Conservation (phyloP, 805 yeast species). For the Yamadazyma laniorum region DNA sequence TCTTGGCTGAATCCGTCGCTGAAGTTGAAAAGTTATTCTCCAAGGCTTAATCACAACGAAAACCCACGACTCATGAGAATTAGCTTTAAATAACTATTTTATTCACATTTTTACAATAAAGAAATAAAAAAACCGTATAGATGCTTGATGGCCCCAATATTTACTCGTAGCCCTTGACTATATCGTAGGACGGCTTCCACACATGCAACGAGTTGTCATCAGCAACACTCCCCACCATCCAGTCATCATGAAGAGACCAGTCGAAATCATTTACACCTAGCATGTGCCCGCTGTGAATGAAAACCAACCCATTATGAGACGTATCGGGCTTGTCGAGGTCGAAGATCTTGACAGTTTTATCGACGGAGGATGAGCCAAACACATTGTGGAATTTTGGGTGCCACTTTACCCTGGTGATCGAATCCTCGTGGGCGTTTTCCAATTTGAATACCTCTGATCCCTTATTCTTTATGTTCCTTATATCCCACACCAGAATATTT, state of each 20-base stretch:
- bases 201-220: constrained; percentile 86
- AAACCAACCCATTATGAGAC: constrained; percentile 33
- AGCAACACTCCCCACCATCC: constrained; percentile 73
- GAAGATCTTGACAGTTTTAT: constrained; percentile 61
- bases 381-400: constrained; percentile 54
- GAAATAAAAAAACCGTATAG: no score
- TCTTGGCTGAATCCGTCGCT: constrained; percentile 84
- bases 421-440: constrained; percentile 37
- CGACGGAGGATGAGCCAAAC: constrained; percentile 65
- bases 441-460: neutral
- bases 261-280: constrained; percentile 80
- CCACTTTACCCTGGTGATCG: constrained; percentile 72
- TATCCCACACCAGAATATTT: constrained; percentile 58
- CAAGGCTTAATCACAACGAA: constrained; percentile 19
- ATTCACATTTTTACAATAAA: no score
- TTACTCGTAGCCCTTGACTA: constrained; percentile 6
- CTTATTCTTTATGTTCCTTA: constrained; percentile 38
- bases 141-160: no score
- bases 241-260: constrained; percentile 75
- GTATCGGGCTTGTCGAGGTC: constrained; percentile 39
- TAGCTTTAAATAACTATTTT: constrained; percentile 1
- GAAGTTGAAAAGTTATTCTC: constrained; percentile 87
- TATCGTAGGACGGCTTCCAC: constrained; percentile 62
- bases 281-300: constrained; percentile 84
- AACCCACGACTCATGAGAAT: constrained; percentile 1